Percentiles rank a stretch among this genome's conserved stretches.
These are phyloP conservation scores for Didymella keratinophila DNA, from an alignment of 2,329 filamentous ascomycete genomes.

Conservation along the genomic window DNA sequence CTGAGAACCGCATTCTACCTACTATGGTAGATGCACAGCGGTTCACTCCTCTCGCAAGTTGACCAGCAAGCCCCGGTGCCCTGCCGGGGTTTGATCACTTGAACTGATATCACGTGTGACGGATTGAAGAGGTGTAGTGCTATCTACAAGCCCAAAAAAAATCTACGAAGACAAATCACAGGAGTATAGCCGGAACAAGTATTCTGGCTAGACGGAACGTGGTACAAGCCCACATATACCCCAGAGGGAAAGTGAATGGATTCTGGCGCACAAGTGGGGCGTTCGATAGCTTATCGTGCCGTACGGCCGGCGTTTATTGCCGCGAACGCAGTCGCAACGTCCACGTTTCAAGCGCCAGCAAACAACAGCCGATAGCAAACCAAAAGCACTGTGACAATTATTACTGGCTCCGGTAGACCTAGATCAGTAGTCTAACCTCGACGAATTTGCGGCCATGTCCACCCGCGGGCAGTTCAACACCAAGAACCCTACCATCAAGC, in stretches of 20 bases:
- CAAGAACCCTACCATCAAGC: conserved; percentile 83
- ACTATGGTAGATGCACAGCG: no score
- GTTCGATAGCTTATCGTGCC: conserved; percentile 10
- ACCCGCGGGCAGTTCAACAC: conserved; percentile 66
- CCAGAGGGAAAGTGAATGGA: conserved; percentile 3
- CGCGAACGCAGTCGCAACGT: conserved; percentile 21
- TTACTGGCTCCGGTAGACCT: no score
- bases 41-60: no score
- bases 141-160: no score
- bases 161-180: no score
- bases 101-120: no score
- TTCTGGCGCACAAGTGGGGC: not conserved
- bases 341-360: conserved; percentile 25
- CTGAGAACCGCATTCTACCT: no score
- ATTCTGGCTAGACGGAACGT: not conserved
- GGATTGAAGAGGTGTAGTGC: no score
- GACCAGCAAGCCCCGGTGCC: no score
- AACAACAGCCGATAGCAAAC: not conserved
- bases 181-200: no score
- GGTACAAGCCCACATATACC: not conserved
- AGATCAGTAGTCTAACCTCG: not conserved
- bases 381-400: not conserved
- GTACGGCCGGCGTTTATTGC: conserved; percentile 8
- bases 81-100: not conserved
- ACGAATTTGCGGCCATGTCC: conserved; percentile 43